Base-by-base conservation (phyloP, 1,139 yeast genomes). In the Hanseniaspora sp. region DNA sequence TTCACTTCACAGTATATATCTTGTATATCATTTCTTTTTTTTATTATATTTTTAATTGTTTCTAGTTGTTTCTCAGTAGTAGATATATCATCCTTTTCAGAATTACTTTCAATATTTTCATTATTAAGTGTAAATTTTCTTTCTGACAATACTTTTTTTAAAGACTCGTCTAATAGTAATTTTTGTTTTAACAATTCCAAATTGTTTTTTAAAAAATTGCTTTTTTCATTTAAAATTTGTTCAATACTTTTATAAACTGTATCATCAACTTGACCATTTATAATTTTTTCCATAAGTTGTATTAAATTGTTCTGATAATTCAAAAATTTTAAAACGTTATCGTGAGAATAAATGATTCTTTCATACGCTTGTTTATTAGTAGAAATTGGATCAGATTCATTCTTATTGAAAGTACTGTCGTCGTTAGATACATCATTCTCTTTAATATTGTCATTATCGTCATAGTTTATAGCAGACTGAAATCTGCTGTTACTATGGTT, bases 11-110 rank as follows among this genome's bases (percentile, higher is more conserved):
- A 37, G 6, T 30, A 42, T 8, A 42, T 33, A 6, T 46, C 48
- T 37, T 43, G 45, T 23, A 49, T 49, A 13, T 43, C 45, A 13
- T 49, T 38, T 49, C 48, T 49, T 37, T 35, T 43, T 13, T 49
- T 29, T 11, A 49, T 17, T 41, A 49, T 43, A 5, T 18, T 18
- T 49, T 49, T 46, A 28, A 46, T 44, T n/a, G 42, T 30, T 29
- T 39, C 38, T 12, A 52, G 11, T 18, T 45, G 37, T 18, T 43
- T 29, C 17, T 51, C 30, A 7, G 29, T 12, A 13, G 31, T 43
- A 15, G 31, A 18, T 7, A 34, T 23, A 23, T 41, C 46, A n/a
- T 33, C 52, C 13, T 18, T 12, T 6, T 11, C 23, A 39, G 17
- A 7, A 7, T 15, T 23, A 1, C 30, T 17, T 18, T 5, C 28